Conservation (phyloP, 495 filamentous ascomycete species). For the Elasticomyces elasticus region DNA sequence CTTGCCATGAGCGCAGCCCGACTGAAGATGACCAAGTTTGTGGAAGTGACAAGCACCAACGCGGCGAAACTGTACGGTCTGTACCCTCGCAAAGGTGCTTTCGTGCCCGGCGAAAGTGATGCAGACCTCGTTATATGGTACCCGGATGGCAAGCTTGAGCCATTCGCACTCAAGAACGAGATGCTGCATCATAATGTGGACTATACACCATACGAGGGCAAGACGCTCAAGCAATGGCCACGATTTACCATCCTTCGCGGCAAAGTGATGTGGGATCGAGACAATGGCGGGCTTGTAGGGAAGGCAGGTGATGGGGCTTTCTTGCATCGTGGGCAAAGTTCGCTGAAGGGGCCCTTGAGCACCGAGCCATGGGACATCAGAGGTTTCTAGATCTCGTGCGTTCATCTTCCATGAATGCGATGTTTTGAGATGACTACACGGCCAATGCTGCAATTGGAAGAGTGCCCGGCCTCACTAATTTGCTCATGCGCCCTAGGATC, state of each 20-base stretch:
- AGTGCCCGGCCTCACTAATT: too few relatives aligned
- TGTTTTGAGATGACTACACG: too few relatives aligned
- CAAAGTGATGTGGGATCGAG: slow-evolving; percentile 45
- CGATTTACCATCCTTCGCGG: slow-evolving; percentile 50
- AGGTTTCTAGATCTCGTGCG: neutral
- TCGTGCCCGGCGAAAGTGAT: slow-evolving; percentile 45
- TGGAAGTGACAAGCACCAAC: slow-evolving; percentile 48
- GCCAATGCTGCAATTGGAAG: too few relatives aligned
- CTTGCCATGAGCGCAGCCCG: slow-evolving; percentile 35
- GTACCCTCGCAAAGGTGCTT: slow-evolving; percentile 43
- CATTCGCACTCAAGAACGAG: slow-evolving; percentile 40
- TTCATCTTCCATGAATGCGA: too few relatives aligned
- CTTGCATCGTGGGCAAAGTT: slow-evolving; percentile 32
- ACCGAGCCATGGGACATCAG: slow-evolving; percentile 6
- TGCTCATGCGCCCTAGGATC: too few relatives aligned
- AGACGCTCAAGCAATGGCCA: slow-evolving; percentile 46
- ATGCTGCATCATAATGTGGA: slow-evolving; percentile 50
- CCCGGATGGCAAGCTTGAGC: slow-evolving; percentile 33
- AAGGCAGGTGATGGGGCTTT: slow-evolving; percentile 43
- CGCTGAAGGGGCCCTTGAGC: slow-evolving; percentile 1
- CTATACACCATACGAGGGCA: slow-evolving; percentile 51
- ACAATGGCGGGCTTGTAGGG: slow-evolving; percentile 40
- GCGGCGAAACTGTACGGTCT: slow-evolving; percentile 52
- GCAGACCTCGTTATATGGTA: slow-evolving; percentile 46
- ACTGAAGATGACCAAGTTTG: slow-evolving; percentile 43